Evolutionary conservation across 2,329 filamentous ascomycete genomes (phyloP), one percentile per base, ranked within the genome.

Genomic region (Alternaria arbusti): DNA sequence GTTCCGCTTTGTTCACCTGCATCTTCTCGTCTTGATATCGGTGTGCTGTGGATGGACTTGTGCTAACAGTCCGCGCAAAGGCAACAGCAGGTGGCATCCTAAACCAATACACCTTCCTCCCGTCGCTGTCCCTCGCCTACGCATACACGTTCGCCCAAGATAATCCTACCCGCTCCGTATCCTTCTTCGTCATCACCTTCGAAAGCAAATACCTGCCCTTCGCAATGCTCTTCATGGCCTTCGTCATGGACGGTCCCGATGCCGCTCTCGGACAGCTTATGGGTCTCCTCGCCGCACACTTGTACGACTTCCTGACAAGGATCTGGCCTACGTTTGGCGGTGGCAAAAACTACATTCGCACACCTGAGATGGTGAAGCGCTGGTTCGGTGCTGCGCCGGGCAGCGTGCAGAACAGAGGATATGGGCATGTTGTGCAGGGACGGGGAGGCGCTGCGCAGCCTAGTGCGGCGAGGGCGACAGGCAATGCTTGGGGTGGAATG

Each of bases 281-380:
- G 32, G 96, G 96, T n/a, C 85, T 99, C 11, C 68, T 97, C 46
- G 92, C 94, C 12, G 94, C 94, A 5, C 96, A 99, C 78, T 75
- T 96, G 20, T 97, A 93, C 80, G 92, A 98, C 78, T 99, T 98
- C 76, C 80, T 97, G 54, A 93, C 92, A 3, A 88, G 92, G 52
- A 86, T 97, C 45, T 98, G 94, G 85, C 96, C 96, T 6, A 89
- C 92, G 59, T 96, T 96, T 76, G 95, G 94, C 30, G 92, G 92
- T 59, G 96, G 96, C 0, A 85, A 84, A 55, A 97, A 94, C 75
- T 85, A 90, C 52, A 84, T 97, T 36, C 84, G 86, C 13, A 96
- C 94, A 0, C 96, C 96, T 3, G 78, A 79, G 6, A 89, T 94
- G 69, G 81, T 98, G 61, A 89, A 88, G 63, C 86, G 86, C 58